Base-by-base conservation (phyloP, 257 asterid genomes). In the Przewalskia tangutica region DNA sequence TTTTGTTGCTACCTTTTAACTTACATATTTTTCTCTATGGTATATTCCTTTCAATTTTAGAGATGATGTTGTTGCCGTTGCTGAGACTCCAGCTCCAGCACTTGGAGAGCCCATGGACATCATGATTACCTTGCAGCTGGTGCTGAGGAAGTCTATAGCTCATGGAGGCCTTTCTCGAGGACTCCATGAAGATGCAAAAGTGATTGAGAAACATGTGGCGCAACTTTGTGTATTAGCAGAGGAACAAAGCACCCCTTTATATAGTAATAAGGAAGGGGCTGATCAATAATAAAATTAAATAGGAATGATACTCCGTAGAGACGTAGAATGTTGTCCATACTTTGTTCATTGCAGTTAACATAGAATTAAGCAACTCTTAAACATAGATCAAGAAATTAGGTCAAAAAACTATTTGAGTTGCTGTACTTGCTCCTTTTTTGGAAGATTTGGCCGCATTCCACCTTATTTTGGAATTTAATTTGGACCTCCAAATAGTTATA, bases 221-320 rank as follows among this genome's bases (percentile, higher is more conserved):
- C 93, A 91, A 55, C 93, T 92, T 51, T 92, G 93, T 82, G 95
- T 91, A 27, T 78, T 92, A 89, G 92, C 93, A 2, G 93, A 90
- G 90, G 94, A 90, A 82, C 85, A 93, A 93, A 83, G 92, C 91
- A 0, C 91, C 91, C 4, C 27, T 23, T 23, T 23, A 23, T 23
- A 23, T 23, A 23, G 27, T 23, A 23, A 23, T 23, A 23, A 23
- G 1, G 27, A 23, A 23, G 27, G 1, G 27, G 27, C 1, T 23
- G 27, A 23, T 23, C 27, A 23, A 23, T 23, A 23, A 23, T 23
- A 23, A 23, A 23, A 23, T 23, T 23, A 23, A 23, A 23, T 23
- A 23, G 0, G 27, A 23, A 23, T 23, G 27, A 23, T 23, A 23
- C 27, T 23, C 27, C 27, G 1, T 23, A 23, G 0, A 23, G 27